Evolutionary conservation across 2,329 filamentous ascomycete species (phyloP).

Genomic region (Arthrobotrys iridis): DNA sequence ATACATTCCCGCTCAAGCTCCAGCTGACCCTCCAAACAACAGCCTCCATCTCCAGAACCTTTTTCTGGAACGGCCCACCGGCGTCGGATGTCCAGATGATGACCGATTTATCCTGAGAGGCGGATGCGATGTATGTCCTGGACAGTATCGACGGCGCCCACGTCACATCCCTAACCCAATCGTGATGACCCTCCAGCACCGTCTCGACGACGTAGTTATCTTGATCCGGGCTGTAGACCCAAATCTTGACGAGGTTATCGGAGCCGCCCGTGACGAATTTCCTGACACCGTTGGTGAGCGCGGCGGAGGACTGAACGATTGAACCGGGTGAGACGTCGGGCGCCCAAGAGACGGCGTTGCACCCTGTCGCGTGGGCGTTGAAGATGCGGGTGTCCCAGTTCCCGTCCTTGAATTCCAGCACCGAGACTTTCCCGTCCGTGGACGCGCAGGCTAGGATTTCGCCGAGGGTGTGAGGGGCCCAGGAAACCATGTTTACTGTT

Average conservation of each 20-base stretch:
- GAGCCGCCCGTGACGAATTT: constrained; percentile 94
- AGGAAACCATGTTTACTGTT: constrained; percentile 89
- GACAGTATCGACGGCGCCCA: constrained; percentile 96
- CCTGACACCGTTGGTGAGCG: constrained; percentile 60
- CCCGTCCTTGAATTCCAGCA: constrained; percentile 97
- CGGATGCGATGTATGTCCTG: constrained; percentile 95
- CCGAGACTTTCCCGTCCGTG: constrained; percentile 90
- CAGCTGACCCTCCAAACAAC: constrained; percentile 97
- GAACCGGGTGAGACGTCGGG: constrained; percentile 84
- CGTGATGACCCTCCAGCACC: constrained; percentile 80
- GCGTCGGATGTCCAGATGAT: constrained; percentile 91
- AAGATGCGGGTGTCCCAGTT: constrained; percentile 90
- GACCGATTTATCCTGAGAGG: constrained; percentile 95
- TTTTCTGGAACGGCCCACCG: constrained; percentile 80
- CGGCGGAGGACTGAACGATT: constrained; percentile 72
- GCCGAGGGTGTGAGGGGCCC: constrained; percentile 96
- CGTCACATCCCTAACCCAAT: constrained; percentile 97
- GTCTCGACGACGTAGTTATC: constrained; percentile 67
- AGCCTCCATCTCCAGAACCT: constrained; percentile 85
- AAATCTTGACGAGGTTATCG: constrained; percentile 93
- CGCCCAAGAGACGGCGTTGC: constrained; percentile 96
- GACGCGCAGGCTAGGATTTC: constrained; percentile 94
- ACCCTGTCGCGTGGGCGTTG: constrained; percentile 89
- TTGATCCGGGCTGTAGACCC: constrained; percentile 74
- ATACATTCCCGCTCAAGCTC: constrained; percentile 95